Evolutionary conservation across 306 rosid genomes (phyloP).

Genomic region (Spatholobus suberectus): DNA sequence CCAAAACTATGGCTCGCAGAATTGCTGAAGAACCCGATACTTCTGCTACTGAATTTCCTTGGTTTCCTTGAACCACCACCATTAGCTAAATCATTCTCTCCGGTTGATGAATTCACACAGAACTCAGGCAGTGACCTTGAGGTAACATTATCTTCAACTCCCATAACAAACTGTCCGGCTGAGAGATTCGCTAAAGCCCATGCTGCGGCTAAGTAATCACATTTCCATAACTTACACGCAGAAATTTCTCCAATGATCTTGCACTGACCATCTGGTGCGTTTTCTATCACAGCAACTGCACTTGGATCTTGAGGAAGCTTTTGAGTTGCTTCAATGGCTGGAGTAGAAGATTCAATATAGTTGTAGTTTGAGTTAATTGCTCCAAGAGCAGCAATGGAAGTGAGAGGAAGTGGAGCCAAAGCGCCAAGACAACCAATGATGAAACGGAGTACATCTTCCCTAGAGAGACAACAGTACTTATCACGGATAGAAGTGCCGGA

Average conservation of each 20-base stretch:
- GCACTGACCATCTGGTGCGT: slow-evolving; percentile 47
- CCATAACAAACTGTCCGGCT: slow-evolving; percentile 97
- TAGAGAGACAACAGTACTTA: slow-evolving; percentile 86
- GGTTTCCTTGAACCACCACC: slow-evolving; percentile 56
- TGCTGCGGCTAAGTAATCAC: slow-evolving; percentile 85
- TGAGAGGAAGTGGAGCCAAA: slow-evolving; percentile 93
- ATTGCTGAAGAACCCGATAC: slow-evolving; percentile 71
- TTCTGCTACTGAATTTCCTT: slow-evolving; percentile 84
- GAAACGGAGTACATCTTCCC: slow-evolving; percentile 98
- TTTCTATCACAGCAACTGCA: slow-evolving; percentile 84
- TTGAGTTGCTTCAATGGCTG: slow-evolving; percentile 67
- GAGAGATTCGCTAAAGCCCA: slow-evolving; percentile 95
- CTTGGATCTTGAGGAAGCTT: slow-evolving; percentile 78
- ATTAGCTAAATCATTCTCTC: slow-evolving; percentile 44
- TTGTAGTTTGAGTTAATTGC: slow-evolving; percentile 75
- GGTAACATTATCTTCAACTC: slow-evolving; percentile 83
- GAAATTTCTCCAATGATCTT: slow-evolving; percentile 96
- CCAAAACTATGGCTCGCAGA: slow-evolving; percentile 63
- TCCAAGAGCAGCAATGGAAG: slow-evolving; percentile 79
- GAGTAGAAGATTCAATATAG: slow-evolving; percentile 68
- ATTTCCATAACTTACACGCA: slow-evolving; percentile 92
- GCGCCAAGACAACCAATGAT: slow-evolving; percentile 98
- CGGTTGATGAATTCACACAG: slow-evolving; percentile 43
- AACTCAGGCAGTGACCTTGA: slow-evolving; percentile 55
- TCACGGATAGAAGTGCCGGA: slow-evolving; percentile 51